A percentile compares a stretch with the other conserved stretches of the same genome.
phyloP scores from a whole-genome alignment of 352 stramenopile species.

The Nothophytophthora sp. region DNA sequence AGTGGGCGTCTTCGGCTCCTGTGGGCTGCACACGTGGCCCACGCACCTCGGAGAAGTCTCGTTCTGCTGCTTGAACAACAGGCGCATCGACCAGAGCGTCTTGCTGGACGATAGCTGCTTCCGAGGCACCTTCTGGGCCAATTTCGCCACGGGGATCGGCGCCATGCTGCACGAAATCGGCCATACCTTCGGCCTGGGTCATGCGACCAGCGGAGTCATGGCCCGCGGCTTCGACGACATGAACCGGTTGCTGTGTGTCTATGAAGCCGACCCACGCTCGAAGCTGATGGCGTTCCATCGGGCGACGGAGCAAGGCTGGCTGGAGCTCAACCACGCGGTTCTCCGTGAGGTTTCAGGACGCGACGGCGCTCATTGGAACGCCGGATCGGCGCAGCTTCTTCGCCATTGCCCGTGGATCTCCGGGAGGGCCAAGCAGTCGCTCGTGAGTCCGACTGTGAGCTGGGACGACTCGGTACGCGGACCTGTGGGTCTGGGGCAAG shows the following conservation, averaged over 20 bases:
- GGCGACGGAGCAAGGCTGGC: slow-evolving; percentile 17
- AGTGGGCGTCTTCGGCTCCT: slow-evolving; percentile 70
- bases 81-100: slow-evolving; percentile 38
- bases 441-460: slow-evolving; percentile 33
- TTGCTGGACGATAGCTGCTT: slow-evolving; percentile 69
- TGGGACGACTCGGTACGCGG: slow-evolving; percentile 49
- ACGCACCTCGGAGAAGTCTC: slow-evolving; percentile 47
- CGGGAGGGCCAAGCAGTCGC: slow-evolving; percentile 26
- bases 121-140: slow-evolving; percentile 62
- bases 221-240: slow-evolving; percentile 73
- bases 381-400: slow-evolving; percentile 50
- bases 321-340: slow-evolving; percentile 39
- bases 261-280: slow-evolving; percentile 31
- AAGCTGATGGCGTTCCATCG: slow-evolving; percentile 10
- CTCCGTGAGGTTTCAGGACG: slow-evolving; percentile 33
- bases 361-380: slow-evolving; percentile 57
- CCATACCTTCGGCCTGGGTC: slow-evolving; percentile 62
- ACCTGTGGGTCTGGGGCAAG: slow-evolving; percentile 42
- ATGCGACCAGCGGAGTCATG: slow-evolving; percentile 64
- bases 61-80: slow-evolving; percentile 56
- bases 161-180: slow-evolving; percentile 70
- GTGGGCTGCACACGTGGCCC: slow-evolving; percentile 67
- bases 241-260: slow-evolving; percentile 58
- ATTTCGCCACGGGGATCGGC: slow-evolving; percentile 64
- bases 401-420: slow-evolving; percentile 61